Base-by-base conservation (phyloP, 306 rosid genomes). In the Sicyos edulis region DNA sequence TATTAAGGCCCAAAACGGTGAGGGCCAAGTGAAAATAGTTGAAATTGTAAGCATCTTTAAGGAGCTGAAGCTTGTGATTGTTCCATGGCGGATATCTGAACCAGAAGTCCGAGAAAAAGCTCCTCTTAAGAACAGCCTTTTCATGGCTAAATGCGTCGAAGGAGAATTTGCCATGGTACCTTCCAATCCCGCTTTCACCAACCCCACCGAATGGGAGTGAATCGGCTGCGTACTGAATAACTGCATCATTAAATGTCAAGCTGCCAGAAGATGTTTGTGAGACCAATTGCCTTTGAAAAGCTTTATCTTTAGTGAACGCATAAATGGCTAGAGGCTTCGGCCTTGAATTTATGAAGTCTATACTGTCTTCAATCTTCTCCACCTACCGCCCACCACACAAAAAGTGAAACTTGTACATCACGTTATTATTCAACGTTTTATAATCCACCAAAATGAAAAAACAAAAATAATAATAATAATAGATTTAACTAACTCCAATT, bases 71-170 rank as follows among this genome's bases (percentile, higher is more conserved):
- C 86, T 91, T 88, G 47, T 79, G 5, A 44, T 74, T 57, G 75
- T 70, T 83, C 95, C 96, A 91, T 75, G 95, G 96, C 71, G 95
- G 95, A 77, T 69, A 85, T 80, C 95, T 85, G 50, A 74, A 91
- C 96, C 92, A 91, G 53, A 91, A 85, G 42, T 91, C 96, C 55
- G 78, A 24, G 20, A 82, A 76, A 59, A 70, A 88, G 75, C 86
- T 85, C 83, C 95, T 81, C 57, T 82, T 85, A 0, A 50, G 22
- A 5, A 88, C 75, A 15, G 82, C 90, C 74, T 88, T 86, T 42
- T 79, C 80, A 47, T 91, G 90, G 67, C 95, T 88, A 74, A 91
- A 91, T 0, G 74, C 5, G 55, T 91, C 96, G 80, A 91, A 91
- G 0, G 96, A 91, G 82, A 82, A 88, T 77, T 88, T 91, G 0